phyloP scores from a whole-genome alignment of 805 yeast species.

The Starmerella asiatica region DNA sequence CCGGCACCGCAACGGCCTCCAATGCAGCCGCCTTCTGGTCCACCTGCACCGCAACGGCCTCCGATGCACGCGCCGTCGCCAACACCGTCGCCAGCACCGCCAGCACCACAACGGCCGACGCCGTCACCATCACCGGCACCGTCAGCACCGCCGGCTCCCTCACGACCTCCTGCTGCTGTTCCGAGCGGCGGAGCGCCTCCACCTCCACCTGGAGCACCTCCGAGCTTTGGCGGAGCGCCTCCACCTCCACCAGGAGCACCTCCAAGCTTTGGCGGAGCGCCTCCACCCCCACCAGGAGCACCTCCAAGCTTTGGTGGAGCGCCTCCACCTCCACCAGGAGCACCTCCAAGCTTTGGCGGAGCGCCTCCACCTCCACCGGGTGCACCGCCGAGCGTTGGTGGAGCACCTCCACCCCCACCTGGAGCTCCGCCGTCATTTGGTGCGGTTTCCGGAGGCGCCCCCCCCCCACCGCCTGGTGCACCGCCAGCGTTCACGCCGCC shows the following conservation, averaged over 20 bases:
- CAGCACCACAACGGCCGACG: constrained; percentile 15
- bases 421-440: constrained; percentile 23
- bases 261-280: constrained; percentile 9
- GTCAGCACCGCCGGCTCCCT: constrained; percentile 6
- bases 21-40: too few species aligned
- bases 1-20: constrained; percentile 2
- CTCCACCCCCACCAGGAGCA: constrained; percentile 9
- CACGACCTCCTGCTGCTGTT: not conserved
- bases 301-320: constrained; percentile 25
- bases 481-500: constrained; percentile 8
- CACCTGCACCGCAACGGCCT: constrained; percentile 18
- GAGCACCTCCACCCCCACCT: constrained; percentile 22
- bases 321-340: constrained; percentile 19
- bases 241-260: constrained; percentile 17
- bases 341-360: constrained; percentile 17
- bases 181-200: constrained; percentile 5
- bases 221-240: constrained; percentile 10
- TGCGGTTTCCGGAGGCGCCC: constrained; percentile 10
- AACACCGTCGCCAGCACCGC: too few species aligned
- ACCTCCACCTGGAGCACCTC: constrained; percentile 30
- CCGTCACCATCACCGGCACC: too few species aligned
- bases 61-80: constrained; percentile 14
- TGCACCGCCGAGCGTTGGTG: constrained; percentile 22
- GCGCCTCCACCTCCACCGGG: constrained; percentile 21
- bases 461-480: constrained; percentile 24